phyloP scores from a whole-genome alignment of 2,329 filamentous ascomycete genomes.

The Apiospora malaysiana region DNA sequence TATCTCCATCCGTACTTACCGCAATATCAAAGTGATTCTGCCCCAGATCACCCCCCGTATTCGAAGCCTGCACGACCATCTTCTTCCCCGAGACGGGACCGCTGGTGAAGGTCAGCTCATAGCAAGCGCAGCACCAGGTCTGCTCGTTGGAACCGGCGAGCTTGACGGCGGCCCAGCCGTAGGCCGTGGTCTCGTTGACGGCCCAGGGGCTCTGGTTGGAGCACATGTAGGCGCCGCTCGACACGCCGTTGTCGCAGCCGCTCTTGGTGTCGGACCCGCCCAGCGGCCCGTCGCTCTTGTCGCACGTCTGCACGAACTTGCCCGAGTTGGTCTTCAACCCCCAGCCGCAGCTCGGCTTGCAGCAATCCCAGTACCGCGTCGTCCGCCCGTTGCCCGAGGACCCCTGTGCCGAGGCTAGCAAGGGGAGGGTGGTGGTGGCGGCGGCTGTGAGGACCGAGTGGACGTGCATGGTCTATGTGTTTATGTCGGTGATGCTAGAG shows the following conservation, averaged over 20 bases:
- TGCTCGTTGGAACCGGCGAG: constrained; percentile 61
- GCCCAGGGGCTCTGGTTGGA: constrained; percentile 67
- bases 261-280: constrained; percentile 53
- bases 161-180: constrained; percentile 68
- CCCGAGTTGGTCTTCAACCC: constrained; percentile 59
- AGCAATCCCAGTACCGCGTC: constrained; percentile 68
- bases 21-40: constrained; percentile 62
- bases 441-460: neutral
- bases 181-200: constrained; percentile 62
- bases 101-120: constrained; percentile 65
- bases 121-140: constrained; percentile 70
- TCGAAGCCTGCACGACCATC: constrained; percentile 66
- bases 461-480: neutral
- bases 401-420: constrained; percentile 31
- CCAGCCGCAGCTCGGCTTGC: constrained; percentile 73
- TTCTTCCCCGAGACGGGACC: constrained; percentile 60
- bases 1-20: constrained; percentile 33
- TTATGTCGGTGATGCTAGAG: neutral
- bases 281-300: constrained; percentile 60
- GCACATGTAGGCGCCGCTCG: constrained; percentile 62
- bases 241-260: constrained; percentile 56
- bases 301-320: constrained; percentile 59
- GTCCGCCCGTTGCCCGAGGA: constrained; percentile 38
- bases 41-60: constrained; percentile 61
- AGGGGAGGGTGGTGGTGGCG: constrained; percentile 19